Percentiles rank a stretch among this genome's conserved stretches.
Evolutionary conservation across 305 asterid species (phyloP).

Genomic region (Solanum hybrid): DNA sequence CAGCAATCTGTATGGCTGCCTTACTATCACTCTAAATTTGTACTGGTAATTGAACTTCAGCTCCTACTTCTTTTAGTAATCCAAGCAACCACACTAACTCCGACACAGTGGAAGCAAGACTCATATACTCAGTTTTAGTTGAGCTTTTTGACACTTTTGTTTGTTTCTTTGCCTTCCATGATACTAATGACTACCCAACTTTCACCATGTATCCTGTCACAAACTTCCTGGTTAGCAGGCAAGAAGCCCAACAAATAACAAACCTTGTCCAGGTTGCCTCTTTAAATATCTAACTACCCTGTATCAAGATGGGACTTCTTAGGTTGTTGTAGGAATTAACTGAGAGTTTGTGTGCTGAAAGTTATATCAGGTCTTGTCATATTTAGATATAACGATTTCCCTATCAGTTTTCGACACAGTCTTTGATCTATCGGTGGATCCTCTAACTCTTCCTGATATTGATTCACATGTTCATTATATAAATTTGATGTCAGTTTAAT

Average conservation of each 20-base stretch:
- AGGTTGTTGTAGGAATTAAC: not conserved
- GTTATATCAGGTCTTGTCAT: not conserved
- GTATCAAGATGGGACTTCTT: not conserved
- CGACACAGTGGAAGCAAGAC: not conserved
- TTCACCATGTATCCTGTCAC: too few relatives aligned
- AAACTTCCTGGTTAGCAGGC: too few relatives aligned
- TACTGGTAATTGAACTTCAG: not conserved
- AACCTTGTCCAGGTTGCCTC: not conserved
- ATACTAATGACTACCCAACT: too few relatives aligned
- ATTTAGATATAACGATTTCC: not conserved
- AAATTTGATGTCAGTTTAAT: not conserved
- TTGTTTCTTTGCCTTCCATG: too few relatives aligned
- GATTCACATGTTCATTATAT: not conserved
- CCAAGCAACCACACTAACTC: not conserved
- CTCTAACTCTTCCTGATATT: not conserved
- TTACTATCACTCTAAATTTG: not conserved
- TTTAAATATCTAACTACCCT: not conserved
- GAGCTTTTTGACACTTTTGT: too few relatives aligned
- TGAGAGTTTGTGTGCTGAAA: not conserved
- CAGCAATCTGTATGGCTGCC: not conserved
- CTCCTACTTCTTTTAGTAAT: not conserved
- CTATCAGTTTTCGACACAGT: not conserved
- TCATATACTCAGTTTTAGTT: not conserved
- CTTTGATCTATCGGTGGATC: not conserved
- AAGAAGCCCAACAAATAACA: not conserved